Evolutionary conservation across 352 stramenopile genomes (phyloP), one percentile per base, ranked within the genome.

Genomic region (Globisporangium middletonii): DNA sequence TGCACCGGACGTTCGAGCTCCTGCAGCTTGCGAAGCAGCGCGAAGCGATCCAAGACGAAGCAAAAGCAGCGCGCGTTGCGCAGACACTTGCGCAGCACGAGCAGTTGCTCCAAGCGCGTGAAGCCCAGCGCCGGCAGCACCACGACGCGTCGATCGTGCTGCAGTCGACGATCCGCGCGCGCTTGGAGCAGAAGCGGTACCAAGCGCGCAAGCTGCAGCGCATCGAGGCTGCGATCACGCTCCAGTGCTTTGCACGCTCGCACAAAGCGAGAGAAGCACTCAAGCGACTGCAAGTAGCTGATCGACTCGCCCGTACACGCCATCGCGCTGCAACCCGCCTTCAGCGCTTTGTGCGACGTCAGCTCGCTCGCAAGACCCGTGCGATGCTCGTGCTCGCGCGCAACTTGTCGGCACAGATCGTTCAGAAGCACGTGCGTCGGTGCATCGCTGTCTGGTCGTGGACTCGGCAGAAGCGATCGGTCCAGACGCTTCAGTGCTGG

Each of bases 171-270:
- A 59, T 88, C 16, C 70, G 78, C 1, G 66, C 71, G 4, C 60
- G 76, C 3, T 56, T 91, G 6, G 76, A 91, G 57, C 75, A 83
- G 18, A 84, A 80, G 33, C 70, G 69, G 4, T 91, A 73, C 38
- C 78, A 89, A n/a, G 76, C 74, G 0, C 47, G 74, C 13, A 84
- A 80, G 57, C 46, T 88, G 27, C 57, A 72, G 28, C 74, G 80
- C 2, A 27, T 35, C 13, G 70, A 68, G 28, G 75, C 77, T 23
- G 77, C 64, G 0, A 55, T 67, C 6, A 62, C 63, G 0, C 60
- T 89, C 2, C 77, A 87, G 64, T 86, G 73, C 41, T 67, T 71
- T 37, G 57, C 58, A 19, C 68, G 75, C 6, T 53, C 46, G 0
- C 42, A 56, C 0, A 48, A 56, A 7, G 71, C 75, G 0, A 50